Percentiles rank a stretch among this genome's conserved stretches.
These are phyloP conservation scores for Lycium barbarum DNA, from an alignment of 257 asterid species.

Conservation along the genomic window DNA sequence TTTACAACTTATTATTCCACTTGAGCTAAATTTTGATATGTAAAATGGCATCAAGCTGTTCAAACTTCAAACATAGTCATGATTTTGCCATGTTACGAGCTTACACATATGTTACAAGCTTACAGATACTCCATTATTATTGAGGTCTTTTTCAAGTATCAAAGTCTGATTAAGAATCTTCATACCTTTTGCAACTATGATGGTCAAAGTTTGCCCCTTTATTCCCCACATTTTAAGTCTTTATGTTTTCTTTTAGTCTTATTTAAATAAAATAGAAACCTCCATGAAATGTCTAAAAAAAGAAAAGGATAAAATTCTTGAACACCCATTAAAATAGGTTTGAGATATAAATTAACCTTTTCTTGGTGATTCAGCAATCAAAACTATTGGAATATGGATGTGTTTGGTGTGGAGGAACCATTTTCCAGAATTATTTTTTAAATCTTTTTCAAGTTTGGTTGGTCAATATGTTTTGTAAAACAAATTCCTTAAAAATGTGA, in stretches of 20 bases:
- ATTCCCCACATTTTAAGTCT: background rate
- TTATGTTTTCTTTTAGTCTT: background rate
- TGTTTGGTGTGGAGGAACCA: too few relatives aligned
- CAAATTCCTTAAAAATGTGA: too few relatives aligned
- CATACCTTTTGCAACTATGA: background rate
- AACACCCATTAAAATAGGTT: background rate
- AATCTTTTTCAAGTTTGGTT: too few relatives aligned
- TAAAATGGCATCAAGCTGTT: background rate
- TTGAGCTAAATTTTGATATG: background rate
- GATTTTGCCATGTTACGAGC: conserved; percentile 12
- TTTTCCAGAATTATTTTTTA: too few relatives aligned
- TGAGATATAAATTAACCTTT: background rate
- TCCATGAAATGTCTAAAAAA: background rate
- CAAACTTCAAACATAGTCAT: background rate
- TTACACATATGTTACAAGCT: background rate
- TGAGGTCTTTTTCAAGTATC: background rate
- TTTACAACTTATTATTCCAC: background rate
- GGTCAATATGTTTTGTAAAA: too few relatives aligned
- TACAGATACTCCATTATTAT: background rate
- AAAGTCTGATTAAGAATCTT: conserved; percentile 17
- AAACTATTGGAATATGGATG: too few relatives aligned
- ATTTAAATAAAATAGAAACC: background rate
- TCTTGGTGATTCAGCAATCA: background rate
- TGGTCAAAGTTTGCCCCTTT: background rate
- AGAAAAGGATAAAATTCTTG: background rate